Evolutionary conservation across 495 filamentous ascomycete species (phyloP).

Genomic region (Pyrenula massariospora): DNA sequence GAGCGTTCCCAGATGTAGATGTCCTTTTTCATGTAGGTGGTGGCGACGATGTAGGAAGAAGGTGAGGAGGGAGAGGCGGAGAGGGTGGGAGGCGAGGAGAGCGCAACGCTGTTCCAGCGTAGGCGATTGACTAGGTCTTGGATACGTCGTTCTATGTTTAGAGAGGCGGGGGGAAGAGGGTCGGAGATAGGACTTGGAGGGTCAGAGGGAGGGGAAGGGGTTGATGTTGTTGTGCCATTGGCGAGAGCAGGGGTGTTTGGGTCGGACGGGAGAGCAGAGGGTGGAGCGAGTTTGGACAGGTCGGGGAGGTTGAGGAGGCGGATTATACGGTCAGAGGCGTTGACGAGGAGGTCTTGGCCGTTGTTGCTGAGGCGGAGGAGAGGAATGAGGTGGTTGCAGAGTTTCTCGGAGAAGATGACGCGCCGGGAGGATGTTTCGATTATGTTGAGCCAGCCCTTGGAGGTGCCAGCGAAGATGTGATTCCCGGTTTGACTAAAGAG

Average conservation of each 20-base stretch:
- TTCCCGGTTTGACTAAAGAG: conserved; percentile 76
- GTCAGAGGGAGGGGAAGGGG: conserved; percentile 27
- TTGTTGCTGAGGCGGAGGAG: conserved; percentile 72
- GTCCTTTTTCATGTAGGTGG: conserved; percentile 93
- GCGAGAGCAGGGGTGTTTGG: conserved; percentile 3
- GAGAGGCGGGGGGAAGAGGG: conserved; percentile 40
- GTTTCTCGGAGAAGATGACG: conserved; percentile 74
- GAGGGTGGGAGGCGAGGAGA: conserved; percentile 78
- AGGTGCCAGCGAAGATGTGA: conserved; percentile 83
- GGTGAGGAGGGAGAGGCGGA: not conserved
- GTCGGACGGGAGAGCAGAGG: conserved; percentile 15
- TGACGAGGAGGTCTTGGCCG: conserved; percentile 75
- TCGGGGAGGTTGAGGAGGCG: conserved; percentile 73
- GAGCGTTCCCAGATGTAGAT: conserved; percentile 97
- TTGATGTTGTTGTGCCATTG: conserved; percentile 42
- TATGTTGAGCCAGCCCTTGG: conserved; percentile 90
- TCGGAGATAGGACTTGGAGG: not conserved
- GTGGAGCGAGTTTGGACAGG: conserved; percentile 33
- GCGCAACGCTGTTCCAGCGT: conserved; percentile 91
- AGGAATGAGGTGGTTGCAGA: conserved; percentile 82
- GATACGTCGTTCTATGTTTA: conserved; percentile 95
- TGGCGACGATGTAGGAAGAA: conserved; percentile 65
- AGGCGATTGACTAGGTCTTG: conserved; percentile 93
- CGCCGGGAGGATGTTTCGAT: conserved; percentile 67
- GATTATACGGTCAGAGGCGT: conserved; percentile 84